A percentile compares a stretch with the other conserved stretches of the same genome.
phyloP scores from a whole-genome alignment of 352 stramenopile species.

The Pythium scleroteichum region DNA sequence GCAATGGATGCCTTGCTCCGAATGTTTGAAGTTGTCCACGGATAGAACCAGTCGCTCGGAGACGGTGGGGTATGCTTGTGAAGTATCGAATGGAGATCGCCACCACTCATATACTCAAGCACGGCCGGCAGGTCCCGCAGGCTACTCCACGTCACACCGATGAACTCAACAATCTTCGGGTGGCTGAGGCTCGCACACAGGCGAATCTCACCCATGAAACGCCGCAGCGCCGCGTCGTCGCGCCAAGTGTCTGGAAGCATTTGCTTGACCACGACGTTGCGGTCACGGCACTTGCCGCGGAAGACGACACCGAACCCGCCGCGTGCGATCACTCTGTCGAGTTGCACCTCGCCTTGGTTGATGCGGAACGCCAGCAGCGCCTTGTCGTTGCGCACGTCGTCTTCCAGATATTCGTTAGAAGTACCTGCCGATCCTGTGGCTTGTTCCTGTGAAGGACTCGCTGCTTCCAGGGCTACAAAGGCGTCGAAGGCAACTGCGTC shows the following conservation, averaged over 20 bases:
- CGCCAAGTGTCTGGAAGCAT: slow-evolving; percentile 18
- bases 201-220: slow-evolving; percentile 38
- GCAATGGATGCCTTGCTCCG: slow-evolving; percentile 7
- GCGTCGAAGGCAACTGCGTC: too few relatives aligned
- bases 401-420: background rate
- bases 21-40: background rate
- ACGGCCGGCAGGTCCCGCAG: slow-evolving; percentile 29
- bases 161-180: slow-evolving; percentile 34
- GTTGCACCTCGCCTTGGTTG: background rate
- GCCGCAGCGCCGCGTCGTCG: slow-evolving; percentile 12
- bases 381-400: slow-evolving; percentile 2
- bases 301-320: slow-evolving; percentile 6
- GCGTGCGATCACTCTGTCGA: background rate
- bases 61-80: too few relatives aligned
- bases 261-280: slow-evolving; percentile 18
- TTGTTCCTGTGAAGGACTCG: too few relatives aligned
- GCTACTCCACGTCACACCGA: slow-evolving; percentile 32
- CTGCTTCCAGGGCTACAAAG: too few relatives aligned
- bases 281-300: slow-evolving; percentile 1
- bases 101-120: slow-evolving; percentile 30
- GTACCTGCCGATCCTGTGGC: too few relatives aligned
- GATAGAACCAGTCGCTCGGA: too few relatives aligned
- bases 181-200: slow-evolving; percentile 32
- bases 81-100: slow-evolving; percentile 10
- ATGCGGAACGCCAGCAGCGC: background rate